These are phyloP conservation scores for Plasmodium sp. DNA, from an alignment of 169 alveolate genomes.

Conservation along the genomic window DNA sequence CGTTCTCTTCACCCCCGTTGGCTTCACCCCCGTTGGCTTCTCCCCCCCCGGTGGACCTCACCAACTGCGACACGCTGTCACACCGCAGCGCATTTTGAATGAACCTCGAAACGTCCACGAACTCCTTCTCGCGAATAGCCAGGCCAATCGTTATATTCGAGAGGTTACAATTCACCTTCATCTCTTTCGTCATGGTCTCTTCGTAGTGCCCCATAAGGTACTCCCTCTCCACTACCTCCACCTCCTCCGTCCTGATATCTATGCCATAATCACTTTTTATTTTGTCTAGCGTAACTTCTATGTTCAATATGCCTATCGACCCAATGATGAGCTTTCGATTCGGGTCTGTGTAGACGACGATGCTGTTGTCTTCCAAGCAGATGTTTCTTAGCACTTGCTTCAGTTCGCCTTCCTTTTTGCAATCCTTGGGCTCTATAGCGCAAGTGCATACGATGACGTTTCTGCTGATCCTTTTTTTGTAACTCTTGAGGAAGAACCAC, in stretches of 20 bases:
- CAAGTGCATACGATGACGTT: constrained; percentile 67
- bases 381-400: constrained; percentile 35
- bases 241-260: constrained; percentile 47
- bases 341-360: constrained; percentile 17
- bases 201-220: constrained; percentile 55
- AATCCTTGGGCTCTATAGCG: constrained; percentile 68
- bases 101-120: constrained; percentile 37
- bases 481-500: constrained; percentile 60
- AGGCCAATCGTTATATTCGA: constrained; percentile 33
- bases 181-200: constrained; percentile 26
- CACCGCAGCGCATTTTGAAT: constrained; percentile 34
- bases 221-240: constrained; percentile 57
- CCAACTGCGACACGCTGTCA: constrained; percentile 8
- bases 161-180: constrained; percentile 43
- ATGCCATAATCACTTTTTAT: constrained; percentile 52
- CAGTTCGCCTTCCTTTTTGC: constrained; percentile 58
- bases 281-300: constrained; percentile 69
- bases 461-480: constrained; percentile 57
- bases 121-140: constrained; percentile 60
- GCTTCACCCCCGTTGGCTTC: neutral
- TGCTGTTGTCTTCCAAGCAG: constrained; percentile 74
- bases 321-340: constrained; percentile 60
- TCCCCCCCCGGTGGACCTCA: neutral
- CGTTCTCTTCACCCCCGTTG: neutral
- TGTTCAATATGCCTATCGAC: constrained; percentile 69